These are phyloP conservation scores for Boeremia lycopersici DNA, from an alignment of 2,329 filamentous ascomycete genomes.

Conservation along the genomic window DNA sequence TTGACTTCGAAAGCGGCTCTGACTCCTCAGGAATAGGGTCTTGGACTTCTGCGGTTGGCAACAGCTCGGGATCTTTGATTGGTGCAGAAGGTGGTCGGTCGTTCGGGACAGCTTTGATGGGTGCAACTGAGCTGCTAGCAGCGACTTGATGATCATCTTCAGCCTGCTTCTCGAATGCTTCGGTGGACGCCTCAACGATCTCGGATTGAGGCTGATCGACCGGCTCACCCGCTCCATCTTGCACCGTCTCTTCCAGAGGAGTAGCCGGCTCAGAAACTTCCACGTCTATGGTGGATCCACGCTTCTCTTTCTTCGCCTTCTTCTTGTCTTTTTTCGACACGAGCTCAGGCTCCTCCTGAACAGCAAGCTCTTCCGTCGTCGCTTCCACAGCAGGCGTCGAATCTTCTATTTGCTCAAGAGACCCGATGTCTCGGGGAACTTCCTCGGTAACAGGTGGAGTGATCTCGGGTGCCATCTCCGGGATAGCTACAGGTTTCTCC, in stretches of 20 bases:
- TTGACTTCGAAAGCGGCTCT: slow-evolving; percentile 31
- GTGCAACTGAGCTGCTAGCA: neutral
- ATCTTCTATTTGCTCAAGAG: neutral
- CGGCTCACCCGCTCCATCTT: neutral
- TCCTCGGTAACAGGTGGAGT: neutral
- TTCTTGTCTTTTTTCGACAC: neutral
- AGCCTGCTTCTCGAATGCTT: neutral
- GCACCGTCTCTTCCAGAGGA: neutral
- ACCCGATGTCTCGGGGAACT: neutral
- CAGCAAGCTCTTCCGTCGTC: neutral
- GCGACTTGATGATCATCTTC: neutral
- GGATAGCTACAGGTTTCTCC: neutral
- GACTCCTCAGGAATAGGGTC: neutral
- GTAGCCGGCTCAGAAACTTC: neutral
- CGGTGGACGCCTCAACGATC: neutral
- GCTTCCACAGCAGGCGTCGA: neutral
- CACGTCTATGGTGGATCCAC: neutral
- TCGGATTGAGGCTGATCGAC: neutral
- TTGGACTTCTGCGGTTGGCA: neutral
- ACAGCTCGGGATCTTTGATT: neutral
- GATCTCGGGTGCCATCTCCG: neutral
- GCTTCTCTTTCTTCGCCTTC: neutral
- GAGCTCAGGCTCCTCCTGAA: neutral
- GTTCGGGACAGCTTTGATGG: slow-evolving; percentile 6
- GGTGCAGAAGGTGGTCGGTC: slow-evolving; percentile 13